phyloP scores from a whole-genome alignment of 1,284 basidiomycete genomes.

The Clitocybe nebularis region DNA sequence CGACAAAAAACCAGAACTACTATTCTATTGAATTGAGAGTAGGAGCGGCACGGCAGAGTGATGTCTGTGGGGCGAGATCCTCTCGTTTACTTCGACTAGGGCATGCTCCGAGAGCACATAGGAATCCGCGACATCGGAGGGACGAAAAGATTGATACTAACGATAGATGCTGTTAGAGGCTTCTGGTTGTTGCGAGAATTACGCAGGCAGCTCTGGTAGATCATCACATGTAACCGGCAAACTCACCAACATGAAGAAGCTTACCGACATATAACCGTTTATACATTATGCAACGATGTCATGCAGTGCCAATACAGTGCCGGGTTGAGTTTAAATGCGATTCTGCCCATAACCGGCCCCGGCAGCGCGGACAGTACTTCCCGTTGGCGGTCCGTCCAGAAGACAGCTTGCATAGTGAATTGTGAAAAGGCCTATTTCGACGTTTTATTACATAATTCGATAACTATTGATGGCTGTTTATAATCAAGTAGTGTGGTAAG shows the following conservation, averaged over 20 bases:
- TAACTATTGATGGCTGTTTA: too few species aligned
- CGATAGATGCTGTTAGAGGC: not conserved
- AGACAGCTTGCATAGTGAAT: not conserved
- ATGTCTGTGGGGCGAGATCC: too few species aligned
- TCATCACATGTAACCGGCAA: not conserved
- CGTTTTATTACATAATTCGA: too few species aligned
- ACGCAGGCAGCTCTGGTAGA: not conserved
- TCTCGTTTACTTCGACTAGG: too few species aligned
- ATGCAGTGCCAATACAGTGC: not conserved
- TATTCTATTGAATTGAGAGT: too few species aligned
- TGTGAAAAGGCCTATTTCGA: not conserved
- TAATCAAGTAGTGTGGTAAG: too few species aligned
- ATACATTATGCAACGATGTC: too few species aligned
- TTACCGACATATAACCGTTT: not conserved
- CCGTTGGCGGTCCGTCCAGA: not conserved
- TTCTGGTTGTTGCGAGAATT: not conserved
- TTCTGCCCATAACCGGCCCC: not conserved
- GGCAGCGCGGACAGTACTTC: not conserved
- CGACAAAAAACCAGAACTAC: constrained; percentile 7
- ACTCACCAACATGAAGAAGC: not conserved
- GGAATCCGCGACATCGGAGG: too few species aligned
- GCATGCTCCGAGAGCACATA: too few species aligned
- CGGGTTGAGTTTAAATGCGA: not conserved
- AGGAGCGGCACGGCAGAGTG: too few species aligned
- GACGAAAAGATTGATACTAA: too few species aligned